Evolutionary conservation across 441 rosid species (phyloP), one percentile per base, ranked within the genome.

Genomic region (Adansonia madagascariensis): DNA sequence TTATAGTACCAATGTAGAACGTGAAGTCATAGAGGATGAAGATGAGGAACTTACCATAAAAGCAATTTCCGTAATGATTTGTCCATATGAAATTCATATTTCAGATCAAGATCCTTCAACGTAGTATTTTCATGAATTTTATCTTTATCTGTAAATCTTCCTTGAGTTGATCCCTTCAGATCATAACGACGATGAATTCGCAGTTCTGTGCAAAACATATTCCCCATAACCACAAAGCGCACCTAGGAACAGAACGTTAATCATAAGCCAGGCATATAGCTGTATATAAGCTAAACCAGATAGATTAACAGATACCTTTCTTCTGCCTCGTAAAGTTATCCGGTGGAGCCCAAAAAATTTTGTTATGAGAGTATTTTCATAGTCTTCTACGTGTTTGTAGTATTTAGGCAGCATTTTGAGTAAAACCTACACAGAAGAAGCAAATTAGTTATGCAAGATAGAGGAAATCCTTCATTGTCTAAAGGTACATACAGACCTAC

Each of bases 191-290:
- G 86, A 88, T 96, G 99, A 83, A 96, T 96, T 85, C 89, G 86
- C 75, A 94, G 81, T 75, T 94, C 98, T 70, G 99, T 96, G 92
- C 98, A 96, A 82, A 96, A 96, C 99, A 96, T 96, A 83, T 94
- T 96, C 67, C 99, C 99, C 99, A 96, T 96, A 80, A 96, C 98
- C 87, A 96, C 94, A 85, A 96, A 96, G 49, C 91, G 92, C 73
- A 94, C 98, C 99, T 96, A 77, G 31, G 71, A 77, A 67, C 74
- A 71, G 76, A 82, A 77, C 71, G 66, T 67, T 50, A 60, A 67
- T 31, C 20, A 60, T 49, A 71, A 44, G 64, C 64, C 57, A 55
- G 31, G 82, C 6, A 70, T n/a, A 77, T 41, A 69, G 65, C 15
- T 68, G 27, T 24, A 72, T 75, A 64, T 14, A 17, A 69, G 75